Conservation (phyloP, 495 filamentous ascomycete genomes). For the Neurospora sp. region DNA sequence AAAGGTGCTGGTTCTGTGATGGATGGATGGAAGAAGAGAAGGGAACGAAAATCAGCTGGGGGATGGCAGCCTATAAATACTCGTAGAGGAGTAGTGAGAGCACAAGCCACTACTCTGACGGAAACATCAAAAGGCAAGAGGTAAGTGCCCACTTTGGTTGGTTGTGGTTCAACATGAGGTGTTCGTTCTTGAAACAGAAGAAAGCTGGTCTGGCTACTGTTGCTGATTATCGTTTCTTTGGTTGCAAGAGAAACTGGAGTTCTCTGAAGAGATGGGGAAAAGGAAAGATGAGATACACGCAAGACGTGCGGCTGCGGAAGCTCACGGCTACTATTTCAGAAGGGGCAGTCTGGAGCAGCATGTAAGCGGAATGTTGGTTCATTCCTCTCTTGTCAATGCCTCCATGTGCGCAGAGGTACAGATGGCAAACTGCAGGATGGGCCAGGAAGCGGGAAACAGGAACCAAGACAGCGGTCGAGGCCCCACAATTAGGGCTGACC, state of each 20-base stretch:
- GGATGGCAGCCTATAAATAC: not conserved
- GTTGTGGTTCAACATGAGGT: not conserved
- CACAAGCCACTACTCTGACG: not conserved
- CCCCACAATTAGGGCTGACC: not conserved
- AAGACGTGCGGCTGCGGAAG: not conserved
- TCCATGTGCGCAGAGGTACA: not conserved
- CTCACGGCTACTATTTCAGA: not conserved
- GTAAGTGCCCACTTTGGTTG: not conserved
- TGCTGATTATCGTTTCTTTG: not conserved
- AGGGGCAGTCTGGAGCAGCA: not conserved
- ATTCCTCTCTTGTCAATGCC: not conserved
- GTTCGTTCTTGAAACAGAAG: too few relatives aligned
- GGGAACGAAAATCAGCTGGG: too few relatives aligned
- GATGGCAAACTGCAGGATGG: not conserved
- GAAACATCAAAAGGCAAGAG: not conserved
- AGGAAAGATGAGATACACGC: not conserved
- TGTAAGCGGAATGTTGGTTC: not conserved
- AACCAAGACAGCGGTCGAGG: not conserved
- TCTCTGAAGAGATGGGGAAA: not conserved
- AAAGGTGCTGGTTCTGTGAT: too few relatives aligned
- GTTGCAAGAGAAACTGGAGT: not conserved
- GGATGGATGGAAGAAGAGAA: too few relatives aligned
- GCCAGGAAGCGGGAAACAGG: not conserved
- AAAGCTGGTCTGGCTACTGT: not conserved
- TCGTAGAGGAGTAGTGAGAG: not conserved